phyloP scores from a whole-genome alignment of 2,329 filamentous ascomycete genomes.

The Cercospora sp. region DNA sequence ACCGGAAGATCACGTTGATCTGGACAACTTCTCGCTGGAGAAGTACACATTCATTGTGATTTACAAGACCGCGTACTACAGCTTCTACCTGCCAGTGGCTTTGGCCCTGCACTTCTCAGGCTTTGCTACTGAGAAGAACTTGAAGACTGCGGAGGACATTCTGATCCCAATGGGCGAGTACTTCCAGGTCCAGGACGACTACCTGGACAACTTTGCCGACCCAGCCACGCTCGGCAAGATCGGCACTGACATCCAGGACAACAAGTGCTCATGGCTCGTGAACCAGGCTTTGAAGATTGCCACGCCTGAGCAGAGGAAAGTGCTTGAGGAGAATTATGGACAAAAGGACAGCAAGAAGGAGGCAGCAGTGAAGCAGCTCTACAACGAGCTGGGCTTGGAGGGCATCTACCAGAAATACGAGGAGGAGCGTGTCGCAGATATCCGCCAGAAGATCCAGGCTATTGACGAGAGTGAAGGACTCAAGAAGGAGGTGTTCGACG shows the following conservation, averaged over 20 bases:
- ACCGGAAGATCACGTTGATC: slow-evolving; percentile 87
- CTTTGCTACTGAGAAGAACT: slow-evolving; percentile 81
- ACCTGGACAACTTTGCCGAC: slow-evolving; percentile 95
- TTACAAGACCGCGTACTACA: slow-evolving; percentile 99
- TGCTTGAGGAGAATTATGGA: slow-evolving; percentile 92
- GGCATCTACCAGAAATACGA: slow-evolving; percentile 85
- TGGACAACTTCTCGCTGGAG: slow-evolving; percentile 90
- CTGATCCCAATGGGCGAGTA: slow-evolving; percentile 97
- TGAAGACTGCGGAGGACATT: slow-evolving; percentile 85
- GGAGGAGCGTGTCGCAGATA: slow-evolving; percentile 78
- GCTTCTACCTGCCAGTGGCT: slow-evolving; percentile 95
- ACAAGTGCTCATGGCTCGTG: slow-evolving; percentile 98
- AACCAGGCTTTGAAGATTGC: slow-evolving; percentile 86
- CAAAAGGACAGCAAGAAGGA: slow-evolving; percentile 84
- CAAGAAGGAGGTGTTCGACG: slow-evolving; percentile 86
- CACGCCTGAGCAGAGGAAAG: slow-evolving; percentile 79
- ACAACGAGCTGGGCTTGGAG: slow-evolving; percentile 80
- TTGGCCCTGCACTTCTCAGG: slow-evolving; percentile 84
- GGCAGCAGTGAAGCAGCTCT: slow-evolving; percentile 83
- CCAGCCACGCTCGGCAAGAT: slow-evolving; percentile 96
- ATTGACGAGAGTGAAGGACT: slow-evolving; percentile 85
- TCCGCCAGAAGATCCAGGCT: slow-evolving; percentile 71
- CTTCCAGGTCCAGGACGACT: slow-evolving; percentile 99
- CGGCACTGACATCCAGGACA: slow-evolving; percentile 97
- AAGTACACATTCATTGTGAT: slow-evolving; percentile 99